Conservation (phyloP, 2,329 filamentous ascomycete species). For the Graphilbum sp. region DNA sequence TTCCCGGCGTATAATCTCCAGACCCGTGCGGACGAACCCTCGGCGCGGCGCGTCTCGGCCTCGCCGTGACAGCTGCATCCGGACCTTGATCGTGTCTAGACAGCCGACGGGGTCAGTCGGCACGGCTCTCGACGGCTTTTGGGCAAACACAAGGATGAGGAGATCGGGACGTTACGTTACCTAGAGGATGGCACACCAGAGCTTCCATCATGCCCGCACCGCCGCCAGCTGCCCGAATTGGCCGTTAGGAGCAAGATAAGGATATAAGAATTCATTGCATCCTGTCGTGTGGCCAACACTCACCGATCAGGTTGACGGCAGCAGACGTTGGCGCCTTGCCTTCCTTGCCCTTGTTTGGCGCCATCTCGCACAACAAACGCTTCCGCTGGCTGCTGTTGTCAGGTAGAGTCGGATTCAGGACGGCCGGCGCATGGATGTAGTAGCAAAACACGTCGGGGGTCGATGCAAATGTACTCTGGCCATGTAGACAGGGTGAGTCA, state of each 20-base stretch:
- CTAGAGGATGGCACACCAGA: conserved; percentile 82
- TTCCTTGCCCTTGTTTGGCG: conserved; percentile 26
- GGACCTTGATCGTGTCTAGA: conserved; percentile 90
- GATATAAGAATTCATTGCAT: too few relatives aligned
- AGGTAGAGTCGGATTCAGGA: too few relatives aligned
- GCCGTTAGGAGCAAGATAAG: conserved; percentile 1
- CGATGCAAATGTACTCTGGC: too few relatives aligned
- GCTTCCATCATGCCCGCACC: conserved; percentile 99
- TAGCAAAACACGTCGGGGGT: too few relatives aligned
- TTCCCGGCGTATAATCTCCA: conserved; percentile 75
- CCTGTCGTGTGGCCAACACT: conserved; percentile 11
- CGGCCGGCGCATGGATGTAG: too few relatives aligned
- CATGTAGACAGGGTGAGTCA: too few relatives aligned
- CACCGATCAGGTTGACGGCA: conserved; percentile 84
- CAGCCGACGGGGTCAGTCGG: too few relatives aligned
- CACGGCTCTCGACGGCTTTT: too few relatives aligned
- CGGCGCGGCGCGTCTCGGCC: conserved; percentile 71
- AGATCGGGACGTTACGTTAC: too few relatives aligned
- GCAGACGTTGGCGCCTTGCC: conserved; percentile 62
- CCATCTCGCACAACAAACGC: conserved; percentile 11
- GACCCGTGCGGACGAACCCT: conserved; percentile 75
- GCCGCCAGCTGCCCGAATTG: conserved; percentile 71
- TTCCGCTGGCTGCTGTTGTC: too few relatives aligned
- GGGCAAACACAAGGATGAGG: conserved; percentile 1
- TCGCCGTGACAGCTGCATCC: conserved; percentile 92